Conservation (phyloP, 208 protist genomes). For the Herpetomonas samuelpessoai region DNA sequence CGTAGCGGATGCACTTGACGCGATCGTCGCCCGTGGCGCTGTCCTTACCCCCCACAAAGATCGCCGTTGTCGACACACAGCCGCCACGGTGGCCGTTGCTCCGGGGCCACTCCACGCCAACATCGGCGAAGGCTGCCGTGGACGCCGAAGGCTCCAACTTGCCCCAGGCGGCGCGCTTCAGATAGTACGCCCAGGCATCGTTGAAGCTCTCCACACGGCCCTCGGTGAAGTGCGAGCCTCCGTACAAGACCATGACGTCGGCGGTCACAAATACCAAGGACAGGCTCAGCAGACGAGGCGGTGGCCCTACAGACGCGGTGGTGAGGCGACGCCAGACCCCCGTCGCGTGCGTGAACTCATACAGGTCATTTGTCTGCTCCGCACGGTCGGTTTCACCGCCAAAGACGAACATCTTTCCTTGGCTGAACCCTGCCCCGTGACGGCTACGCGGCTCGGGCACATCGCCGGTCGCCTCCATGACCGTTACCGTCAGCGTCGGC, state of each 20-base stretch:
- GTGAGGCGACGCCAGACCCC: constrained; percentile 40
- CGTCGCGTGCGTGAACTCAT: constrained; percentile 28
- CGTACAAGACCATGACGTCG: constrained; percentile 46
- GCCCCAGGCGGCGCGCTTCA: constrained; percentile 19
- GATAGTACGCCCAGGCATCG: constrained; percentile 49
- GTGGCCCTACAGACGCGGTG: constrained; percentile 10
- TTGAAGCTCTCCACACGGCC: constrained; percentile 42
- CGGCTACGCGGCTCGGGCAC: constrained; percentile 43
- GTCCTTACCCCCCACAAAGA: constrained; percentile 74
- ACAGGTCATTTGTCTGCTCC: constrained; percentile 51
- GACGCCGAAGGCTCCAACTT: neutral
- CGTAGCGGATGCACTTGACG: constrained; percentile 35
- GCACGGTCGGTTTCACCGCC: constrained; percentile 50
- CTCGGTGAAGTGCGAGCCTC: constrained; percentile 56
- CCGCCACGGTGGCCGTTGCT: constrained; percentile 16
- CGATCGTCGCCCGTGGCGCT: constrained; percentile 48
- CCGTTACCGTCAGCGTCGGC: constrained; percentile 11
- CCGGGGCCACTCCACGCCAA: neutral
- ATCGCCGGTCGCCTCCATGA: constrained; percentile 30
- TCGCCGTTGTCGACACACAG: neutral
- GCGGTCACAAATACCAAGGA: constrained; percentile 42
- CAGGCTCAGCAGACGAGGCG: constrained; percentile 42
- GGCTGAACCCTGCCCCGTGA: constrained; percentile 33
- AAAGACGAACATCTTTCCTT: constrained; percentile 50
- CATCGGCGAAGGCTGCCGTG: neutral